Conservation (phyloP, 306 rosid genomes). For the Pyrus pyrifolia region DNA sequence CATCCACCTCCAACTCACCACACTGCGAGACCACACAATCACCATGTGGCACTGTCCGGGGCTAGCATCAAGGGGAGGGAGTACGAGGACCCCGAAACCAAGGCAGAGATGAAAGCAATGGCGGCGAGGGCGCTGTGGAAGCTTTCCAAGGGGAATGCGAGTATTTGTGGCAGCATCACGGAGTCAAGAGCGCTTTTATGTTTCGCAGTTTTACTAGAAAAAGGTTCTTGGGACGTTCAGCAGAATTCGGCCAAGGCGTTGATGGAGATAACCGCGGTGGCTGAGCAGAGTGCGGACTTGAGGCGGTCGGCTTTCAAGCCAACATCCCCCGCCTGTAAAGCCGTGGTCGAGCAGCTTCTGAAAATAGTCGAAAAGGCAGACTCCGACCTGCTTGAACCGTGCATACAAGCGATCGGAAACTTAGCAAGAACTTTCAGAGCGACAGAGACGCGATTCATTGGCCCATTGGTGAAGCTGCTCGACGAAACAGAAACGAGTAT, state of each 20-base stretch:
- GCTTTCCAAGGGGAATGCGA: conserved; percentile 42
- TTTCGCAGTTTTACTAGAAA: conserved; percentile 61
- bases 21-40: neutral
- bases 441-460: conserved; percentile 53
- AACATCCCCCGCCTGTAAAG: conserved; percentile 66
- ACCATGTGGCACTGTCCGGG: conserved; percentile 13
- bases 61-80: conserved; percentile 69
- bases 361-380: conserved; percentile 35
- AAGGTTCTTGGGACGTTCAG: conserved; percentile 45
- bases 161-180: conserved; percentile 49
- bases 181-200: conserved; percentile 76
- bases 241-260: conserved; percentile 50
- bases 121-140: conserved; percentile 69
- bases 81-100: conserved; percentile 47
- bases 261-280: conserved; percentile 63
- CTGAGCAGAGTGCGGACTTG: conserved; percentile 48
- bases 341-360: conserved; percentile 52
- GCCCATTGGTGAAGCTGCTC: conserved; percentile 51
- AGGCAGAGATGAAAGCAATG: conserved; percentile 68
- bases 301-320: conserved; percentile 77
- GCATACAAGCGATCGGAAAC: conserved; percentile 47
- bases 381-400: conserved; percentile 39
- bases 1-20: neutral
- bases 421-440: conserved; percentile 71
- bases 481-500: conserved; percentile 53